Evolutionary conservation across 345 rosid genomes (phyloP), one percentile per base, ranked within the genome.

Genomic region (Bretschneidera sinensis): DNA sequence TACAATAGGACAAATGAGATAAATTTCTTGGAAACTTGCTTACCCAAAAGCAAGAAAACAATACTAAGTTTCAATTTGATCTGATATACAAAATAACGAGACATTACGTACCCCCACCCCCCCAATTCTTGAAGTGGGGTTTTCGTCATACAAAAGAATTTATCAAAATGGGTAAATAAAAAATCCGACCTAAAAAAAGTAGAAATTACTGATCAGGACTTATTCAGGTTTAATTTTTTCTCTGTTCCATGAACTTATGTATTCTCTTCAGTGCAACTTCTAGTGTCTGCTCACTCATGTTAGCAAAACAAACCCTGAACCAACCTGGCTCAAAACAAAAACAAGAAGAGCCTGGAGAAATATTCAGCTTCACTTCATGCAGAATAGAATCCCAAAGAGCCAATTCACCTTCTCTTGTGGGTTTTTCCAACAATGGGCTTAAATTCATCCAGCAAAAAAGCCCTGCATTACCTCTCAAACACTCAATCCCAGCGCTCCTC

Each of bases 281-380:
- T 7, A 92, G 83, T 33, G 97, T 89, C 48, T 76, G 68, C 76
- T 89, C 96, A 53, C 85, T 84, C 97, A 89, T 85, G 63, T 92
- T 92, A 1, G 98, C 98, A 56, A 92, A 92, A 64, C 98, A 92
- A 39, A 89, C 98, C 79, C 98, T 77, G 72, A 92, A 92, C 98
- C 98, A 92, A 5, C 98, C 98, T 15, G 86, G 85, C 61, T 92
- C 98, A 28, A 86, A 76, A 74, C 98, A 92, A 70, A 83, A 97
- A 65, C 98, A 92, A 0, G 98, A 92, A 24, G 91, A 83, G 0
- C 98, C 98, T 0, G 98, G 98, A 11, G 98, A 92, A 20, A 92
- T 85, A 76, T 92, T 89, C 16, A 92, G 81, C 78, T 74, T 85
- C 55, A 92, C 68, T 56, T 82, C 85, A 13, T 77, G 74, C 54